phyloP scores from a whole-genome alignment of 2,329 filamentous ascomycete genomes.

The Elsinoe fawcettii region DNA sequence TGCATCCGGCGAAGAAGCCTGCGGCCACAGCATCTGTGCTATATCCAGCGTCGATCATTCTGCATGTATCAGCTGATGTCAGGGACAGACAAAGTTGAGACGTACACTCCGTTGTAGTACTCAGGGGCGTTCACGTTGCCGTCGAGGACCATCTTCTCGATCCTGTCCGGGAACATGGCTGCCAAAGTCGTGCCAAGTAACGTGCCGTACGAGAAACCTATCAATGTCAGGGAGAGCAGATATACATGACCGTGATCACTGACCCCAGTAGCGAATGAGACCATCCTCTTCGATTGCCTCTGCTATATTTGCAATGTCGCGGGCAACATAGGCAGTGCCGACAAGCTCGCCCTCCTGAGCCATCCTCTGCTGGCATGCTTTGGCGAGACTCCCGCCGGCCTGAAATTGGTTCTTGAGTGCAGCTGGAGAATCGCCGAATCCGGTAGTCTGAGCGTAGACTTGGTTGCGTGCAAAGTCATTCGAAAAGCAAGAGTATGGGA shows the following conservation, averaged over 20 bases:
- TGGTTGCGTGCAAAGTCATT: background rate
- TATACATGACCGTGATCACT: background rate
- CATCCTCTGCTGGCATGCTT: slow-evolving; percentile 17
- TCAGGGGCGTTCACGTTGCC: slow-evolving; percentile 36
- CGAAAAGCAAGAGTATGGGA: background rate
- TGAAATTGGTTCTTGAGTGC: background rate
- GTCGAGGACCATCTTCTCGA: slow-evolving; percentile 36
- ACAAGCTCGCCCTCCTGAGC: slow-evolving; percentile 19
- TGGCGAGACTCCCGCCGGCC: background rate
- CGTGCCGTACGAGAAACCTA: slow-evolving; percentile 46
- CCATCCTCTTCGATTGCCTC: slow-evolving; percentile 39
- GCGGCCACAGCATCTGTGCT: background rate
- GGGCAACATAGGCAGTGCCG: slow-evolving; percentile 41
- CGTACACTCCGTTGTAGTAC: slow-evolving; percentile 17
- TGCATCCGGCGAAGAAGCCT: background rate
- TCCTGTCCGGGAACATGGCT: slow-evolving; percentile 34
- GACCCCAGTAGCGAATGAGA: slow-evolving; percentile 36
- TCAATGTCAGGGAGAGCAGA: background rate
- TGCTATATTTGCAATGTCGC: slow-evolving; percentile 43
- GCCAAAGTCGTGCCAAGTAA: slow-evolving; percentile 36
- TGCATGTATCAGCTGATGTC: background rate
- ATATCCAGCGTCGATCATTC: background rate
- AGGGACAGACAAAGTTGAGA: background rate
- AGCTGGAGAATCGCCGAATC: background rate
- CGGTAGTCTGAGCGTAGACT: background rate